These are phyloP conservation scores for Xylaria venustula DNA, from an alignment of 495 filamentous ascomycete genomes.

Conservation along the genomic window DNA sequence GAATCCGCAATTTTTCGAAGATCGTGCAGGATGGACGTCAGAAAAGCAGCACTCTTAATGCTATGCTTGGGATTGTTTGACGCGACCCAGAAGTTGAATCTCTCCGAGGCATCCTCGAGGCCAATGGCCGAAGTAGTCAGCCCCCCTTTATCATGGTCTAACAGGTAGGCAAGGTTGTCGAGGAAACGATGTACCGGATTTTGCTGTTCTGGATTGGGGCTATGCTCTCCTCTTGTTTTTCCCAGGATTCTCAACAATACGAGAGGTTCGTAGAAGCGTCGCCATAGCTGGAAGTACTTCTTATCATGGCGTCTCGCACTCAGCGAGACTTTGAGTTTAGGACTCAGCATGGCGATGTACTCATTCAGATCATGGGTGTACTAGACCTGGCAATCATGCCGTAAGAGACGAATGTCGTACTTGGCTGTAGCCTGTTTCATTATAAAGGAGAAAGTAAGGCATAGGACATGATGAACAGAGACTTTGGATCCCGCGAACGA, in stretches of 20 bases:
- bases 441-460: neutral
- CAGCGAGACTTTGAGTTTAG: conserved; percentile 17
- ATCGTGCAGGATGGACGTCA: conserved; percentile 4
- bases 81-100: conserved; percentile 32
- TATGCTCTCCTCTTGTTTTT: conserved; percentile 26
- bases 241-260: conserved; percentile 30
- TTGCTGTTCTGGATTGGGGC: conserved; percentile 4
- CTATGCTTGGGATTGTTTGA: conserved; percentile 19
- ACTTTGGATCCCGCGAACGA: neutral
- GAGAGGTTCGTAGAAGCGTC: conserved; percentile 36
- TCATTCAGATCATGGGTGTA: neutral
- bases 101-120: conserved; percentile 24
- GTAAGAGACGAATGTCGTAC: too few relatives aligned
- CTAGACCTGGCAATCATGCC: neutral
- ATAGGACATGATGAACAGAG: neutral
- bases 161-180: conserved; percentile 33
- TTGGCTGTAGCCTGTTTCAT: too few relatives aligned
- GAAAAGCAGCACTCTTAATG: conserved; percentile 15
- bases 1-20: neutral
- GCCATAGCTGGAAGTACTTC: conserved; percentile 17
- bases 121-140: conserved; percentile 30
- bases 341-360: conserved; percentile 9
- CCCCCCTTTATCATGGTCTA: conserved; percentile 36
- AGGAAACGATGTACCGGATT: conserved; percentile 18
- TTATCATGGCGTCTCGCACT: neutral